Evolutionary conservation across 2,329 filamentous ascomycete species (phyloP).

Genomic region (Cordyceps militaris): DNA sequence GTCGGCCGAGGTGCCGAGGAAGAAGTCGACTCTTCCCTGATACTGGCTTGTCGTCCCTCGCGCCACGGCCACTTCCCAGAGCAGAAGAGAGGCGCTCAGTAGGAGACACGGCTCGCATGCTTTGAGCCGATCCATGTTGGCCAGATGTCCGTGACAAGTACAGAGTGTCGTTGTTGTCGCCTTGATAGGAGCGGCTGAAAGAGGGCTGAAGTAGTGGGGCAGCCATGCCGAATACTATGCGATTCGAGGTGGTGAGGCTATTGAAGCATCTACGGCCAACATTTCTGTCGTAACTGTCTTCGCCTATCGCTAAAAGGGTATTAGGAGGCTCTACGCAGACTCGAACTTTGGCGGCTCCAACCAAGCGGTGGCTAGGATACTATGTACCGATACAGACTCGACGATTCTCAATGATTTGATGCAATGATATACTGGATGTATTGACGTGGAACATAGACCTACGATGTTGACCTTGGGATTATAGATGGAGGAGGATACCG

Average conservation of each 20-base stretch:
- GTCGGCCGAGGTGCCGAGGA: conserved; percentile 5
- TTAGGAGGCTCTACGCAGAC: no score
- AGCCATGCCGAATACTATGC: background rate
- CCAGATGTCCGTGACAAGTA: no score
- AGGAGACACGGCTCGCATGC: background rate
- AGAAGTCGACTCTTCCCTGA: background rate
- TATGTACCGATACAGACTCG: no score
- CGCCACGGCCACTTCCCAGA: conserved; percentile 1
- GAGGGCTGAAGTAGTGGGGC: background rate
- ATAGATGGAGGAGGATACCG: no score
- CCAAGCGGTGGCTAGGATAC: no score
- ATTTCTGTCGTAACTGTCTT: no score
- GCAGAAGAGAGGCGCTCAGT: background rate
- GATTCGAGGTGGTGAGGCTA: background rate
- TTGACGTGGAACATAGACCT: no score
- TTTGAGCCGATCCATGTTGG: background rate
- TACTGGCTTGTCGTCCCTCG: background rate
- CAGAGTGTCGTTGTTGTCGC: background rate
- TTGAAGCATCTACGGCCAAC: background rate
- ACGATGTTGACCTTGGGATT: no score
- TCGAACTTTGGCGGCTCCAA: no score
- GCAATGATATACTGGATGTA: no score
- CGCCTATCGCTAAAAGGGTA: no score
- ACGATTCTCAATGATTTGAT: no score
- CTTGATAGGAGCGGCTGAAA: background rate